Percentiles rank a stretch among this genome's conserved stretches.
Conservation (phyloP, 768 basidiomycete species). For the Trametes cinnabarina region DNA sequence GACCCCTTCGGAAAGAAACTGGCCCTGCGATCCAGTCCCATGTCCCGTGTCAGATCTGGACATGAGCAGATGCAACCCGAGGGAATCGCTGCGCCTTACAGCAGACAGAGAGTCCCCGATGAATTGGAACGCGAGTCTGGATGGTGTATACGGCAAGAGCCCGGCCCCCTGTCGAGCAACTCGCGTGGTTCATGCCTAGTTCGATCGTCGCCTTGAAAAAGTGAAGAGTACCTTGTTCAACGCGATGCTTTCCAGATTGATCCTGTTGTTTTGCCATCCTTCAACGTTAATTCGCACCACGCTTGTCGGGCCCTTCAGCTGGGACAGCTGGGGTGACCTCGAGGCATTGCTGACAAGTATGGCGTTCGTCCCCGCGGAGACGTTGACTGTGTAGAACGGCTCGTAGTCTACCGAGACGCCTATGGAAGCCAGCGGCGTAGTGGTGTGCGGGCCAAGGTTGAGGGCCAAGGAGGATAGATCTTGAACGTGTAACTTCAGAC, state of each 20-base stretch:
- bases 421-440: constrained; percentile 42
- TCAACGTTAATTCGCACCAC: constrained; percentile 50
- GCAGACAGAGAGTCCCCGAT: constrained; percentile 60
- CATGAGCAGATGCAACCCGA: background rate
- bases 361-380: constrained; percentile 43
- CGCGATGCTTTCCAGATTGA: constrained; percentile 47
- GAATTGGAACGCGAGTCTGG: constrained; percentile 49
- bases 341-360: constrained; percentile 43
- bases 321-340: background rate
- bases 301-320: constrained; percentile 12
- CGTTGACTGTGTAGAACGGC: constrained; percentile 46
- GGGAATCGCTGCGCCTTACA: no score
- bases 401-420: constrained; percentile 51
- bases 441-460: constrained; percentile 50
- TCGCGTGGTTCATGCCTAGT: background rate
- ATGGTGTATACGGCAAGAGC: constrained; percentile 45
- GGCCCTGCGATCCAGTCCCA: constrained; percentile 41
- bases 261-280: constrained; percentile 60
- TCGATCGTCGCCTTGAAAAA: no score
- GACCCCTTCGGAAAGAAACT: constrained; percentile 52
- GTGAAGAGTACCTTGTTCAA: constrained; percentile 44
- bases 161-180: constrained; percentile 39
- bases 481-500: constrained; percentile 48
- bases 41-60: background rate
- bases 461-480: constrained; percentile 43